Conservation (phyloP, 768 basidiomycete genomes). For the Amanita thiersii region DNA sequence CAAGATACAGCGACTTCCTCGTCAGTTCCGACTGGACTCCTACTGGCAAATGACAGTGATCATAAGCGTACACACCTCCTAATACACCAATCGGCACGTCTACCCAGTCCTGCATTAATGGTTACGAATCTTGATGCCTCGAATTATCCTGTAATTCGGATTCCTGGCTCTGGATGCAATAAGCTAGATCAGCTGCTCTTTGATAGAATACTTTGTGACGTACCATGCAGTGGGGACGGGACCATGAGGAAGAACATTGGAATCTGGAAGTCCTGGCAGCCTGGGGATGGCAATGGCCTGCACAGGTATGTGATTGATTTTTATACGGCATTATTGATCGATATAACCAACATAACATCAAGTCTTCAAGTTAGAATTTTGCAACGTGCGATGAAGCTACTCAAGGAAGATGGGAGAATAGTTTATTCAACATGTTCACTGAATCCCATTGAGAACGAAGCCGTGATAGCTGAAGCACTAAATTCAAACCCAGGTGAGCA, state of each 20-base stretch:
- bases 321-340: conserved; percentile 4
- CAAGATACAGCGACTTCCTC: conserved; percentile 56
- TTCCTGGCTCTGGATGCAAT: conserved; percentile 29
- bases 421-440: conserved; percentile 98
- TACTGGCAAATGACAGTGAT: conserved; percentile 95
- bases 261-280: conserved; percentile 92
- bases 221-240: conserved; percentile 97
- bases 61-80: conserved; percentile 91
- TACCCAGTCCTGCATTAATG: conserved; percentile 87
- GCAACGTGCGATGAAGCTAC: conserved; percentile 84
- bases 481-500: conserved; percentile 56
- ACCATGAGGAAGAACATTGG: conserved; percentile 91
- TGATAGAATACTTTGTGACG: conserved; percentile 92
- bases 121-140: conserved; percentile 97
- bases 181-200: conserved; percentile 57
- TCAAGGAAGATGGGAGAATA: conserved; percentile 76
- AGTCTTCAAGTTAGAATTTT: conserved; percentile 92
- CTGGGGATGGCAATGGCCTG: conserved; percentile 83
- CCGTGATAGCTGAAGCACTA: conserved; percentile 84
- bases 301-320: conserved; percentile 47
- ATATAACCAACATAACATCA: conserved; percentile 6
- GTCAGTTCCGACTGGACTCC: conserved; percentile 72
- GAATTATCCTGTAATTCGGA: conserved; percentile 62
- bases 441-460: conserved; percentile 96
- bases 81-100: conserved; percentile 93